A percentile compares a stretch with the other conserved stretches of the same genome.
phyloP scores from a whole-genome alignment of 108 stramenopile genomes.

The Conticribra guillardii region DNA sequence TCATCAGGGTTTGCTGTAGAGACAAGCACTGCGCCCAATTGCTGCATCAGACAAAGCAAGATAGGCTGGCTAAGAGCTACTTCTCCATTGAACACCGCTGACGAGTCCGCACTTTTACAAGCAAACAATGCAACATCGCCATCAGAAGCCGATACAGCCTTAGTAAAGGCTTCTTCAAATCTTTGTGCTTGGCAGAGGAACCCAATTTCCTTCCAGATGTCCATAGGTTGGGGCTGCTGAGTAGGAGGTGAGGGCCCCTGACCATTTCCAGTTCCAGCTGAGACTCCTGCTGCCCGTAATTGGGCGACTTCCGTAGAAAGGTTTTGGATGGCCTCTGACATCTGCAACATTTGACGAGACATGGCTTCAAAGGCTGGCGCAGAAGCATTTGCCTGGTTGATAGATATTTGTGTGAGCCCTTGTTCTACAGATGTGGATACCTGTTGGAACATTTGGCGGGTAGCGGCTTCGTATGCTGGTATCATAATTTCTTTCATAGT shows the following conservation, averaged over 20 bases:
- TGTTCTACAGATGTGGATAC: slow-evolving; percentile 48
- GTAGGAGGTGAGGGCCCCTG: not conserved
- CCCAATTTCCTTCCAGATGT: slow-evolving; percentile 59
- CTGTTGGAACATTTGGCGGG: slow-evolving; percentile 72
- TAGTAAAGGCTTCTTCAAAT: slow-evolving; percentile 83
- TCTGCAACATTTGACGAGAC: slow-evolving; percentile 55
- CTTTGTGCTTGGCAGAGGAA: slow-evolving; percentile 47
- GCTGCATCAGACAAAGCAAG: slow-evolving; percentile 89
- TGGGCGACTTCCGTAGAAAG: slow-evolving; percentile 62
- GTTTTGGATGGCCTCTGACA: slow-evolving; percentile 61
- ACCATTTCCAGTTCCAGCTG: not conserved
- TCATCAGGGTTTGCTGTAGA: slow-evolving; percentile 46
- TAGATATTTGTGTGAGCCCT: slow-evolving; percentile 42
- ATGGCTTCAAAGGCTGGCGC: slow-evolving; percentile 48
- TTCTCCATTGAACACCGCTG: slow-evolving; percentile 56
- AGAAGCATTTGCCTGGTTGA: slow-evolving; percentile 28
- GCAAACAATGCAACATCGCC: slow-evolving; percentile 73
- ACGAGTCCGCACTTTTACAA: slow-evolving; percentile 63
- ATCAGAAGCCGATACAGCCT: slow-evolving; percentile 71
- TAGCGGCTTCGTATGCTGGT: slow-evolving; percentile 75
- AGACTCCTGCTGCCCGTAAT: slow-evolving; percentile 35
- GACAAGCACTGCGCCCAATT: slow-evolving; percentile 73
- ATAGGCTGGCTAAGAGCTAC: slow-evolving; percentile 77
- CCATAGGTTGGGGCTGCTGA: slow-evolving; percentile 14
- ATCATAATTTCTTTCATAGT: slow-evolving; percentile 74